Evolutionary conservation across 495 filamentous ascomycete species (phyloP).

Genomic region (Aspergillus asperescens): DNA sequence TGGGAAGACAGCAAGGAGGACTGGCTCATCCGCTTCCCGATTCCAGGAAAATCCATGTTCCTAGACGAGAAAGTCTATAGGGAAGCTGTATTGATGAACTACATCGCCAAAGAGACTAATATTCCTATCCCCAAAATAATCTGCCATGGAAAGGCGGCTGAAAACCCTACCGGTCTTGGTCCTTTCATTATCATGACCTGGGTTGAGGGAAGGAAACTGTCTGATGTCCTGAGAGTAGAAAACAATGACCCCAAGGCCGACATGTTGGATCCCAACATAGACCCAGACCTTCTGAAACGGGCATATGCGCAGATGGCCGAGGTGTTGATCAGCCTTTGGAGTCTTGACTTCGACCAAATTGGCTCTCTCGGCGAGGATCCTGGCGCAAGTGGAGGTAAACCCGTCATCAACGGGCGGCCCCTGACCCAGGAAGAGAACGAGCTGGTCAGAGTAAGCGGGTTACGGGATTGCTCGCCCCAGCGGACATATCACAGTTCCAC

Average conservation of each 20-base stretch:
- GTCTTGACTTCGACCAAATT: slow-evolving; percentile 12
- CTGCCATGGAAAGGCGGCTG: slow-evolving; percentile 23
- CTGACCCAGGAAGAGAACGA: slow-evolving; percentile 24
- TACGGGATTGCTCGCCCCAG: not conserved
- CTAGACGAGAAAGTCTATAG: slow-evolving; percentile 23
- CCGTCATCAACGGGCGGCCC: slow-evolving; percentile 6
- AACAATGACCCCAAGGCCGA: slow-evolving; percentile 13
- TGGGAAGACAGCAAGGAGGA: slow-evolving; percentile 7
- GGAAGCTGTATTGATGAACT: slow-evolving; percentile 32
- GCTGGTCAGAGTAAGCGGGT: slow-evolving; percentile 16
- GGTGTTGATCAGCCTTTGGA: slow-evolving; percentile 29
- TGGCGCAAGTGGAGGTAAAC: not conserved
- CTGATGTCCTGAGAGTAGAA: slow-evolving; percentile 14
- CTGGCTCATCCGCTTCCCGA: slow-evolving; percentile 14
- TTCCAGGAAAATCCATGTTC: slow-evolving; percentile 17
- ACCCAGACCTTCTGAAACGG: slow-evolving; percentile 18
- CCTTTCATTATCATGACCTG: slow-evolving; percentile 43
- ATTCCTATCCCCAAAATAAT: slow-evolving; percentile 33
- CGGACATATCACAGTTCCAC: slow-evolving; percentile 20
- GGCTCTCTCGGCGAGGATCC: slow-evolving; percentile 3
- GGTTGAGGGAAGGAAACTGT: slow-evolving; percentile 15
- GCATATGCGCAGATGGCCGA: slow-evolving; percentile 30
- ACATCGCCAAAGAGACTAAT: slow-evolving; percentile 21
- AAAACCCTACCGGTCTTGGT: slow-evolving; percentile 26
- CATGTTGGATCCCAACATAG: slow-evolving; percentile 24